Base-by-base conservation (phyloP, 2,329 filamentous ascomycete genomes). In the Nothophoma quercina region DNA sequence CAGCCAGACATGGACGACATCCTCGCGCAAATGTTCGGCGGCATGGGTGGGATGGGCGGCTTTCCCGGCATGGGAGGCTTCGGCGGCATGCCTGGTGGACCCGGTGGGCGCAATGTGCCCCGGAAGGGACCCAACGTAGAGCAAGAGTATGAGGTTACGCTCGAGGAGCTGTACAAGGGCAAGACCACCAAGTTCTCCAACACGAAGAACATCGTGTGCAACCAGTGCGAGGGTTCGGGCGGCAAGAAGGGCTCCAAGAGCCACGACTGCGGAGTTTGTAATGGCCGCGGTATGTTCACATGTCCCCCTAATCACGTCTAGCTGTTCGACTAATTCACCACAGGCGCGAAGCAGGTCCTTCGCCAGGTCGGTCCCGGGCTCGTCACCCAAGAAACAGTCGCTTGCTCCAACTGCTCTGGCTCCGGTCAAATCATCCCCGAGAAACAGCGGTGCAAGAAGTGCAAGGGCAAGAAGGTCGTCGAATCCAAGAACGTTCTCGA, bases 381-480 rank as follows among this genome's bases (percentile, higher is more conserved):
- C 72, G 87, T 96, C 58, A 90, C 91, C 23, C 89, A 91, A 68
- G 88, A 91, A 67, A 86, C 88, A 6, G 86, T 93, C 29, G 76
- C 87, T 28, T 99, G 95, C 75, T 87, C 89, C 66, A 87, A 88
- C 67, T 99, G 95, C 77, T 83, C 87, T 55, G 93, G 93, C 26
- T 84, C 87, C n/a, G 95, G 95, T 5, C 87, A 88, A 69, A 87
- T 93, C 69, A 96, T 87, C 79, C 93, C 93, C 75, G 91, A 96
- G 70, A 98, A 98, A 81, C 95, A 99, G 70, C 91, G 91, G 72
- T 99, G 95, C 82, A 96, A 96, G 83, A 97, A 95, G 81, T 99
- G 95, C 85, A 98, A 98, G 79, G 95, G 95, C 69, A 90, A 90
- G 75, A 85, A 91, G 58, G 92, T 91, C 12, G 86, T 87, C 35